Percentiles rank a stretch among this genome's conserved stretches.
These are phyloP conservation scores for Euphorbia schlechtendalii DNA, from an alignment of 441 rosid genomes.

Conservation along the genomic window DNA sequence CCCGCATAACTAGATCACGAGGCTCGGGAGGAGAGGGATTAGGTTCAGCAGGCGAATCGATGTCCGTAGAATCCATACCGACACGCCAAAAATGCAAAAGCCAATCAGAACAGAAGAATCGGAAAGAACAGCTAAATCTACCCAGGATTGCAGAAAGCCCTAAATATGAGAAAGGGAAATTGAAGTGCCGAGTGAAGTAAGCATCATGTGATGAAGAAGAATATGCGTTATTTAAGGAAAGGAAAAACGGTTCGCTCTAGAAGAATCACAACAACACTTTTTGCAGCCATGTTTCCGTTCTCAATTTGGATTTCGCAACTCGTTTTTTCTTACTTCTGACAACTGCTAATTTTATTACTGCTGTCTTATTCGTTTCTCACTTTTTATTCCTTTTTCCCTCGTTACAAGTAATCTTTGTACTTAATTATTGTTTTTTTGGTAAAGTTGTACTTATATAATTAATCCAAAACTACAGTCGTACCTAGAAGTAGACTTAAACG, in stretches of 20 bases:
- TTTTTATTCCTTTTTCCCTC: too few species aligned
- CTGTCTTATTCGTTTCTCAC: background rate
- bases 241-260: background rate
- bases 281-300: background rate
- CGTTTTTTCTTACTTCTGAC: too few species aligned
- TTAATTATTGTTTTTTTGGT: too few species aligned
- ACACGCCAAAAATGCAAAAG: conserved; percentile 33
- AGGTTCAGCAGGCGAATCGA: conserved; percentile 41
- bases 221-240: background rate
- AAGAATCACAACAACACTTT: background rate
- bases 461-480: too few species aligned
- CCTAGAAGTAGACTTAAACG: too few species aligned
- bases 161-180: background rate
- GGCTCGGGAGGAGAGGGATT: conserved; percentile 23
- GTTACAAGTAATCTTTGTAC: too few species aligned
- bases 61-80: conserved; percentile 44
- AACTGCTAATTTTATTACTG: background rate
- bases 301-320: background rate
- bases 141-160: conserved; percentile 9
- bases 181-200: background rate
- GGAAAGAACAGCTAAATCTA: conserved; percentile 40
- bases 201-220: background rate
- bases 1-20: conserved; percentile 43
- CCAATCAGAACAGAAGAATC: conserved; percentile 38
- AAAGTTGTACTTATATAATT: too few species aligned